A percentile compares a stretch with the other conserved stretches of the same genome.
phyloP scores from a whole-genome alignment of 169 alveolate species.

The Cryptosporidium tyzzeri region DNA sequence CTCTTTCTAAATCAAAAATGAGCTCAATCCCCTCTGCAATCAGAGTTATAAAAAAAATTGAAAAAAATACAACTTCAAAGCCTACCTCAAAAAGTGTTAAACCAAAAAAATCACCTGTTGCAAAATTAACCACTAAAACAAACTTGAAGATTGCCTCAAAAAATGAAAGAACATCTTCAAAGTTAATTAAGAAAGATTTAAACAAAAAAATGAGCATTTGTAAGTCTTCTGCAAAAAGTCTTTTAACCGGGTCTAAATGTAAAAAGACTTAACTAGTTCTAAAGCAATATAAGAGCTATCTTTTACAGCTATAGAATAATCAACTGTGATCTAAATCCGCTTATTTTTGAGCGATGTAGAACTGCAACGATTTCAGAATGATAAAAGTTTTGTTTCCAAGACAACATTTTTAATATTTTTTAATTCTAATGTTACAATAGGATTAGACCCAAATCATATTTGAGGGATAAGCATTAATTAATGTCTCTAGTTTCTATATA shows the following conservation, averaged over 20 bases:
- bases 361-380: neutral
- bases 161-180: slow-evolving; percentile 1
- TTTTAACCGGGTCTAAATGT: neutral
- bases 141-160: neutral
- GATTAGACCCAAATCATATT: neutral
- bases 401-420: no score
- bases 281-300: neutral
- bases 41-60: slow-evolving; percentile 6
- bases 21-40: neutral
- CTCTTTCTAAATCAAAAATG: slow-evolving; percentile 3
- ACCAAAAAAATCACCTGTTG: neutral
- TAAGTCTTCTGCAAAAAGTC: neutral
- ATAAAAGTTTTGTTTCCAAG: neutral
- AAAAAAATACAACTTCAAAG: slow-evolving; percentile 1
- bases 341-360: neutral
- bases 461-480: neutral
- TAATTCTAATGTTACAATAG: neutral
- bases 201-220: neutral
- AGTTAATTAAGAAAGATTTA: neutral
- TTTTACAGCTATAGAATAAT: neutral
- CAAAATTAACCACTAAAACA: neutral
- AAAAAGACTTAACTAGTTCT: no score
- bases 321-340: neutral
- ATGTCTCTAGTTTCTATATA: neutral
- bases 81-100: slow-evolving; percentile 1